Percentiles rank a stretch among this genome's conserved stretches.
Conservation (phyloP, 2,329 filamentous ascomycete genomes). For the Cladophialophora chaetospira region DNA sequence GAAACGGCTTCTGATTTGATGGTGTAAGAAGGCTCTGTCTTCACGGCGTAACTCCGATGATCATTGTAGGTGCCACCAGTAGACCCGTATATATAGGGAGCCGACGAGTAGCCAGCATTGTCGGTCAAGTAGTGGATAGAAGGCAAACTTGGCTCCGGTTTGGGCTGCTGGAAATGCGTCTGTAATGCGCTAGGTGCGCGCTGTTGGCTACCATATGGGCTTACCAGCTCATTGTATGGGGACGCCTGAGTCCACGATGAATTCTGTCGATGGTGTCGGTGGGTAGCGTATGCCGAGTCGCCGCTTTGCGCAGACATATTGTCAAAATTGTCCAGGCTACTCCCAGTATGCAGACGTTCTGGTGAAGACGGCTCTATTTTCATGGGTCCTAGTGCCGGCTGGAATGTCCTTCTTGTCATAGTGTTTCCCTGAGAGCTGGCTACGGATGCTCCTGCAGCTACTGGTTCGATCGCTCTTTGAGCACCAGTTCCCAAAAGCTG, state of each 20-base stretch:
- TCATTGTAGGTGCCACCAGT: background rate
- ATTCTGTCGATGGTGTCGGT: conserved; percentile 17
- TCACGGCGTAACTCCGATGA: conserved; percentile 5
- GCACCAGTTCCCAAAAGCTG: conserved; percentile 5
- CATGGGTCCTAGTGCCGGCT: conserved; percentile 13
- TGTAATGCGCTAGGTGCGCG: conserved; percentile 17
- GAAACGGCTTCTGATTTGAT: conserved; percentile 15
- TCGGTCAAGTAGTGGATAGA: conserved; percentile 21
- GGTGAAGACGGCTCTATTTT: conserved; percentile 24
- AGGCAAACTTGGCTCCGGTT: conserved; percentile 19
- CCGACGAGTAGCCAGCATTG: conserved; percentile 14
- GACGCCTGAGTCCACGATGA: conserved; percentile 22
- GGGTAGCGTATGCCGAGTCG: conserved; percentile 19
- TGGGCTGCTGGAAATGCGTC: conserved; percentile 7
- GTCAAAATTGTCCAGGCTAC: conserved; percentile 19
- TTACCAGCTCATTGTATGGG: conserved; percentile 20
- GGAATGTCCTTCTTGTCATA: conserved; percentile 21
- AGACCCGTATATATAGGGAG: conserved; percentile 14
- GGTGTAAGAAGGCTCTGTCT: background rate
- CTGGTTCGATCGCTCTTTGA: conserved; percentile 1
- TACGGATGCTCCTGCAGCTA: background rate
- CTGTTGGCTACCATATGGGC: conserved; percentile 14
- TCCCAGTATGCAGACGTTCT: conserved; percentile 18
- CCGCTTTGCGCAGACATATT: conserved; percentile 25
- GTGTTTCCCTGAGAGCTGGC: background rate